Base-by-base conservation (phyloP, 129 eudicot species). In the Artemisia tridentata region DNA sequence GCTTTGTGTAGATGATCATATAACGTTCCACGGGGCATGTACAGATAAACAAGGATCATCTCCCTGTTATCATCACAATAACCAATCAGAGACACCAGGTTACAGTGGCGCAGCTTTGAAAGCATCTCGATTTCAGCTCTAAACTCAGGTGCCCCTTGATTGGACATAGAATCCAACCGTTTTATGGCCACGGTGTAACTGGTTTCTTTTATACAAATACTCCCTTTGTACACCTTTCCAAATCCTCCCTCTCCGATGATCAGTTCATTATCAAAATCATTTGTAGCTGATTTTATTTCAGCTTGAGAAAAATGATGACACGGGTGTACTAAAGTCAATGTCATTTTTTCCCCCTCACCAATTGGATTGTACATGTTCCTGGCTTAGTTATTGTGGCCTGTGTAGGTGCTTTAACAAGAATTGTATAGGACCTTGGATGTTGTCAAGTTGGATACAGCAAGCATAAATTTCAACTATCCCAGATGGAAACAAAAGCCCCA, bases 171-270 rank as follows among this genome's bases (percentile, higher is more conserved):
- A 61, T 72, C 76, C 49, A 61, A n/a, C 20, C 69, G 77, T 31
- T 72, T 72, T 31, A 61, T 48, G 25, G 80, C 80, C 49, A 78
- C 73, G 19, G 17, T 12, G 14, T 47, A 53, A 50, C 52, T 19
- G 6, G 10, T 20, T 46, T 54, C 73, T 63, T 63, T 58, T 0
- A 12, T 55, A 53, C 5, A 15, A 0, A 70, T 65, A 19, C 3
- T 13, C 11, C 81, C 68, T 64, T 71, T 70, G 34, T 52, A 78
- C 0, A 78, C 77, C 50, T 78, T 78, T 4, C 81, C 77, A 3
- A 78, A 70, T 8, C 81, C 88, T 2, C 88, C 88, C 0, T 52
- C 12, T 18, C 83, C 85, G 14, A 80, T 77, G 34, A 84, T 54
- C 15, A 63, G 5, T 20, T 56, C 64, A 43, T 73, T 78, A 53